These are phyloP conservation scores for Zopfochytrium polystomum DNA, from an alignment of 371 early-diverging fungal species.

Conservation along the genomic window DNA sequence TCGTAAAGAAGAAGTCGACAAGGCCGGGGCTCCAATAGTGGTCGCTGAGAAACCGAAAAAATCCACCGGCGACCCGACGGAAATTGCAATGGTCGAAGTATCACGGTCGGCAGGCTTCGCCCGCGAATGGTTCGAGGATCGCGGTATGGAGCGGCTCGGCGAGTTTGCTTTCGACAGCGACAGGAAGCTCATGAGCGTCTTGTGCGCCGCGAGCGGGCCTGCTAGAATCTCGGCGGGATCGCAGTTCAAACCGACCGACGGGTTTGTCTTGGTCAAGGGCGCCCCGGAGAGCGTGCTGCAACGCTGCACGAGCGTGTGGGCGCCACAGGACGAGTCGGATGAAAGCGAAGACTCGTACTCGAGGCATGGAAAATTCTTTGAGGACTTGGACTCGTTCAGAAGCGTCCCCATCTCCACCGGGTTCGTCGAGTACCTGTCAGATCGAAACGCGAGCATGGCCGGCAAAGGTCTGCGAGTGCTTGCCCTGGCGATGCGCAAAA, in stretches of 20 bases:
- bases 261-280: constrained; percentile 78
- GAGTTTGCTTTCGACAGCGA: constrained; percentile 67
- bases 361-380: constrained; percentile 20
- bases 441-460: constrained; percentile 75
- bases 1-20: no score
- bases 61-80: constrained; percentile 52
- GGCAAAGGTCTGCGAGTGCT: constrained; percentile 76
- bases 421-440: constrained; percentile 65
- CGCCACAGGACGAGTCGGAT: constrained; percentile 30
- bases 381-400: constrained; percentile 17
- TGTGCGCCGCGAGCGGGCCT: no score
- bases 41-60: constrained; percentile 29
- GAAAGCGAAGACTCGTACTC: constrained; percentile 15
- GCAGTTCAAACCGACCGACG: constrained; percentile 18
- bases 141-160: constrained; percentile 40
- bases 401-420: constrained; percentile 55
- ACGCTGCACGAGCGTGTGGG: constrained; percentile 62
- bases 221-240: no score
- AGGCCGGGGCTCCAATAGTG: no score
- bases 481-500: constrained; percentile 58
- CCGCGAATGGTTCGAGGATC: constrained; percentile 37
- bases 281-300: constrained; percentile 83
- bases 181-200: constrained; percentile 84
- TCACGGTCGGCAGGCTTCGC: constrained; percentile 40
- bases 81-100: constrained; percentile 47